Evolutionary conservation across 148 eudicot genomes (phyloP), one percentile per base, ranked within the genome.

Genomic region (Rhododendron ferrugineum): DNA sequence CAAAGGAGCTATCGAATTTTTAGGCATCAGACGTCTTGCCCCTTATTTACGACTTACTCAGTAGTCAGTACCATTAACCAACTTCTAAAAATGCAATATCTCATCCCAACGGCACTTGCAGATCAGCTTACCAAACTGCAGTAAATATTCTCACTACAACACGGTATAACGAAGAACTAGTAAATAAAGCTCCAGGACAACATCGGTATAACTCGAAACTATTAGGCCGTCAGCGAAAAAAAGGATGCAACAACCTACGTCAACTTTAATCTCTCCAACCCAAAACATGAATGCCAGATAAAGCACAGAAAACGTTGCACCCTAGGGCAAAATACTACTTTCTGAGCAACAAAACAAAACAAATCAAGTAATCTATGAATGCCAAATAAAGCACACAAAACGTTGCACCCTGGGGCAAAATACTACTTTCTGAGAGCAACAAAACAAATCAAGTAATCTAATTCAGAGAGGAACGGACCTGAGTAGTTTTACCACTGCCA

Each of bases 401-500:
- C 22, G 20, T 70, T 32, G 37, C 37, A 70, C 20, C 1, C 36
- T 30, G 4, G 22, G 75, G 40, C 6, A 32, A 70, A 30, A 16
- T 16, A 54, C 18, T 3, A 30, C 2, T 4, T 23, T 1, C 11
- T 77, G 30, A n/a, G 32, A n/a, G 32, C 81, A 75, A 54, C 5
- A 70, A 78, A 87, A 62, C 36, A 44, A 18, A 44, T 15, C 78
- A 74, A 46, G 20, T 0, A 84, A 78, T 13, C 56, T 52, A 4
- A 52, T 62, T 47, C 7, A 22, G 14, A 1, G 11, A 78, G 78
- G 3, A 3, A 86, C 89, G 4, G 18, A 97, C 99, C 99, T 97
- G 99, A 58, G 99, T 97, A 20, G 98, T 97, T 93, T 97, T 97
- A 80, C 99, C 98, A 88, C 98, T 95, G 81, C 99, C 99, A 72